Conservation (phyloP, 768 basidiomycete genomes). For the Dictyophora rubrovolvata region DNA sequence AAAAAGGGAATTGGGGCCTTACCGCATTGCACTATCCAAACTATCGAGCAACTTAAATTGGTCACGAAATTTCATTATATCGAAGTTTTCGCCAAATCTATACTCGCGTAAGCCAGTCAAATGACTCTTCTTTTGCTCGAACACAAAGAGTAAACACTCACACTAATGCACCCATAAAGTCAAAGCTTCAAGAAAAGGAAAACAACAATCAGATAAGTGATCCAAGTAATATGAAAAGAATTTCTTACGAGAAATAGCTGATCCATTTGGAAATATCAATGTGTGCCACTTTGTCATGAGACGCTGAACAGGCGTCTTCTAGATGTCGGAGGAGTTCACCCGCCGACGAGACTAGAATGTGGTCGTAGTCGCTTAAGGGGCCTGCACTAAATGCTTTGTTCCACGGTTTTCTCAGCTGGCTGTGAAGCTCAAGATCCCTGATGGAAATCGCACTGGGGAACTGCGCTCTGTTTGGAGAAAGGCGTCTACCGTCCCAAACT, state of each 20-base stretch:
- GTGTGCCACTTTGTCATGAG: slow-evolving; percentile 14
- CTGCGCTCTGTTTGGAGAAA: not conserved
- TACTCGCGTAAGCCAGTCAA: not conserved
- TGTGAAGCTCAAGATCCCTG: not conserved
- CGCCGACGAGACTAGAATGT: not conserved
- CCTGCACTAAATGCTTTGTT: not conserved
- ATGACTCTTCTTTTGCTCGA: not conserved
- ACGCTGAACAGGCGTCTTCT: not conserved
- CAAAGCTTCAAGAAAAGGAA: slow-evolving; percentile 19
- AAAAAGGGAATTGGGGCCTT: not conserved
- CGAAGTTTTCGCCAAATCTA: slow-evolving; percentile 30
- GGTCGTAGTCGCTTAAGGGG: not conserved
- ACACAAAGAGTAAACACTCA: slow-evolving; percentile 13
- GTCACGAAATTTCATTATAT: slow-evolving; percentile 24
- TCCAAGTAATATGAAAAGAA: not conserved
- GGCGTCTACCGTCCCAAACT: not conserved
- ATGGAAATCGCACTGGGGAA: not conserved
- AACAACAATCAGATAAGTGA: not conserved
- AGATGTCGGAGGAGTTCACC: not conserved
- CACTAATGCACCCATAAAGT: slow-evolving; percentile 32
- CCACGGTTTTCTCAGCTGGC: not conserved
- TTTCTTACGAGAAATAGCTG: not conserved
- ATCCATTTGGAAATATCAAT: slow-evolving; percentile 1
- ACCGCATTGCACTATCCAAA: slow-evolving; percentile 25
- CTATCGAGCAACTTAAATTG: slow-evolving; percentile 34